Evolutionary conservation across 2,329 filamentous ascomycete species (phyloP).

Genomic region (Arthrobotrys conoides): DNA sequence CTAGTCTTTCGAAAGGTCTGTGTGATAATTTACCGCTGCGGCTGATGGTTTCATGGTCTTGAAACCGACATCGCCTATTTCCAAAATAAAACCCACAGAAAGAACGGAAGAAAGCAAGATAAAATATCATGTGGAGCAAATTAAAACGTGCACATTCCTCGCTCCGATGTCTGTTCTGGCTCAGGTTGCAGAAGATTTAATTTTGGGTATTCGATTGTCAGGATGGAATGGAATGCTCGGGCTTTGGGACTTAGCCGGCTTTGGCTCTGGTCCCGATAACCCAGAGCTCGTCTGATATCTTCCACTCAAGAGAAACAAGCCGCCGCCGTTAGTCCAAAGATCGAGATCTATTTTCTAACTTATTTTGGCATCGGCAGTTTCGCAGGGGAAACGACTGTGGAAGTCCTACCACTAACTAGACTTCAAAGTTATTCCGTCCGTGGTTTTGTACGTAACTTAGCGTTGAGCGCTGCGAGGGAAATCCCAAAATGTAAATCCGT

Average conservation of each 20-base stretch:
- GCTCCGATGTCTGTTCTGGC: conserved; percentile 8
- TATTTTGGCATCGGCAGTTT: neutral
- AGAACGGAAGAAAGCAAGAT: neutral
- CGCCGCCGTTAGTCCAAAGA: neutral
- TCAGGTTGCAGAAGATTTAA: conserved; percentile 21
- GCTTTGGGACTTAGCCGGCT: conserved; percentile 16
- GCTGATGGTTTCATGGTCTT: conserved; percentile 34
- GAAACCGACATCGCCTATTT: conserved; percentile 42
- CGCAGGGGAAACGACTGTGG: neutral
- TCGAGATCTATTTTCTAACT: conserved; percentile 1
- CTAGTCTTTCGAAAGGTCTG: conserved; percentile 19
- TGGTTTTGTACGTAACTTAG: neutral
- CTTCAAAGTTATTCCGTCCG: conserved; percentile 19
- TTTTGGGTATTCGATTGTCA: conserved; percentile 31
- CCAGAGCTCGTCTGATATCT: conserved; percentile 40
- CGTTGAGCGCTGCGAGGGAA: neutral
- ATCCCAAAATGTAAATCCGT: neutral
- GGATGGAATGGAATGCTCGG: conserved; percentile 30
- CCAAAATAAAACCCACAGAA: neutral
- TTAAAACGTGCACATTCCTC: conserved; percentile 16
- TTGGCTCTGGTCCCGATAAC: conserved; percentile 21
- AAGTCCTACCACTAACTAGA: conserved; percentile 8
- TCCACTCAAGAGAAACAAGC: neutral
- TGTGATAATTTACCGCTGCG: conserved; percentile 50
- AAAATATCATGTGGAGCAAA: conserved; percentile 14